Base-by-base conservation (phyloP, 179 eudicot genomes). In the Silene noctiflora region DNA sequence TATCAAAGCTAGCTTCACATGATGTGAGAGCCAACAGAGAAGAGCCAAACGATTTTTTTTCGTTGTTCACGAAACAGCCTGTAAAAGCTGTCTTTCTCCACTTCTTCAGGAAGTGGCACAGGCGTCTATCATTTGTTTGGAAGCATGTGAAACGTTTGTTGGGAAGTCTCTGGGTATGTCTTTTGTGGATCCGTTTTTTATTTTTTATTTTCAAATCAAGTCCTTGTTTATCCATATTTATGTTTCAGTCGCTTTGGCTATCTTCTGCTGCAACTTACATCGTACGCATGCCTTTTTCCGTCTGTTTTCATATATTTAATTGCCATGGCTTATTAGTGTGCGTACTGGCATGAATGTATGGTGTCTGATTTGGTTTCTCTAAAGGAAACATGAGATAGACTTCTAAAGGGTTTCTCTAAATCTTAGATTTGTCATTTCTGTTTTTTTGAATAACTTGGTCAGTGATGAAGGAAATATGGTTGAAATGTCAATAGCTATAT, bases 111-210 rank as follows among this genome's bases (percentile, higher is more conserved):
- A 94, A 87, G 87, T 92, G 96, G 96, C 81, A 92, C 78, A 83
- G 89, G 56, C 97, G 97, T 27, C 78, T 94, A 64, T 88, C 94
- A 59, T 92, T 90, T 74, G 59, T 88, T 56, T 86, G 93, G 93
- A 86, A 88, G 80, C 90, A 89, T 78, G 86, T 81, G 59, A 88
- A 80, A 61, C 87, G 86, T 68, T 79, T 89, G 46, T 82, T 92
- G 80, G 83, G 89, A 76, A 86, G 87, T 85, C 73, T 94, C 79
- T 92, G 98, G 98, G 98, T 94, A 83, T 73, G 86, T 81, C 5
- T 53, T 64, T 73, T 74, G 48, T 62, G 58, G 29, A 56, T 42
- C 67, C 59, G 58, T 4, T 35, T 35, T 35, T 35, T 4, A 0
- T 29, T 29, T 25, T 25, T 25, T 35, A 2, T 2, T 29, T 29